Conservation (phyloP, 2,329 filamentous ascomycete genomes). For the Metarhizium brunneum region DNA sequence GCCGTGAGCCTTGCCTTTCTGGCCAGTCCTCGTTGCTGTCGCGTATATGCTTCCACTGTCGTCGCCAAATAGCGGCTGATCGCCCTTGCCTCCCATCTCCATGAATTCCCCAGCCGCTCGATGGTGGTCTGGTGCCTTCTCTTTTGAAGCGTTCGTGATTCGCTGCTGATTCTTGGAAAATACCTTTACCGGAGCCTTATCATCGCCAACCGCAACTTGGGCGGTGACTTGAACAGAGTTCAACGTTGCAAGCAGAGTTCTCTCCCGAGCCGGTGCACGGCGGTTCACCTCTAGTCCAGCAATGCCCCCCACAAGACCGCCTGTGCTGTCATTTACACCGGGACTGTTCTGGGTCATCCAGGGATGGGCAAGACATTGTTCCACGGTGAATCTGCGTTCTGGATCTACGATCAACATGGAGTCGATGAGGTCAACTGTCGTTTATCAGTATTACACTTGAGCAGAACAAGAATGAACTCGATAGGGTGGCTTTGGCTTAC, state of each 20-base stretch:
- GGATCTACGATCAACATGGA: slow-evolving; percentile 87
- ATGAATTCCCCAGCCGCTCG: slow-evolving; percentile 70
- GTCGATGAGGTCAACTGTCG: slow-evolving; percentile 73
- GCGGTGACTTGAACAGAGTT: slow-evolving; percentile 57
- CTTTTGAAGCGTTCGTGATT: slow-evolving; percentile 34
- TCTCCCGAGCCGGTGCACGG: slow-evolving; percentile 69
- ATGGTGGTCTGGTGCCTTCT: slow-evolving; percentile 57
- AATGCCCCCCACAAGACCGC: slow-evolving; percentile 83
- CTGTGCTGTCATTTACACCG: slow-evolving; percentile 74
- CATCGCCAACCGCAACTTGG: slow-evolving; percentile 45
- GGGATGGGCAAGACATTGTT: slow-evolving; percentile 83
- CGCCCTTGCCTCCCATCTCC: slow-evolving; percentile 76
- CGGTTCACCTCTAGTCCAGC: slow-evolving; percentile 73
- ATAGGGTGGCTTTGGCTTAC: slow-evolving; percentile 28
- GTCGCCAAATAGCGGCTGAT: slow-evolving; percentile 65
- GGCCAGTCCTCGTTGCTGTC: slow-evolving; percentile 19
- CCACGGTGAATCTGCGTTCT: slow-evolving; percentile 74
- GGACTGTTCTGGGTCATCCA: slow-evolving; percentile 63
- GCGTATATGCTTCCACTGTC: slow-evolving; percentile 46
- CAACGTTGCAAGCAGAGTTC: slow-evolving; percentile 74
- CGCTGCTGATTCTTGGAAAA: slow-evolving; percentile 58
- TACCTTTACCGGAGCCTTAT: slow-evolving; percentile 58
- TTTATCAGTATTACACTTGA: not conserved
- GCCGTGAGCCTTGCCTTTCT: slow-evolving; percentile 17
- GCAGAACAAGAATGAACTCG: not conserved